Percentiles rank a stretch among this genome's conserved stretches.
Evolutionary conservation across 805 yeast species (phyloP).

Genomic region (Ogataea trehalophila): DNA sequence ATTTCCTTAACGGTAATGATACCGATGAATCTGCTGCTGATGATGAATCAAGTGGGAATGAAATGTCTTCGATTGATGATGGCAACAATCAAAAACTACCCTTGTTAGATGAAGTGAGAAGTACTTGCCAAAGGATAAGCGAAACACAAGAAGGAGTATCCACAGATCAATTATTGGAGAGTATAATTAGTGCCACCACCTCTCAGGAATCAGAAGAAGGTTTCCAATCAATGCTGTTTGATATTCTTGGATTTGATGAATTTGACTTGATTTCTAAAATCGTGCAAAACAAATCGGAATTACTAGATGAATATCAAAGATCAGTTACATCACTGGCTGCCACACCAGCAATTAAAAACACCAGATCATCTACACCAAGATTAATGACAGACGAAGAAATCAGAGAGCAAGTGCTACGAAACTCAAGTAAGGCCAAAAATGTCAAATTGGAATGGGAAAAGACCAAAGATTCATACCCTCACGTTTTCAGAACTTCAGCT

Average conservation of each 20-base stretch:
- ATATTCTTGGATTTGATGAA: conserved; percentile 80
- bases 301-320: conserved; percentile 21
- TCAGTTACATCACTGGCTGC: conserved; percentile 1
- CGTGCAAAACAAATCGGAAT: conserved; percentile 39
- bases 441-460: conserved; percentile 42
- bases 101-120: conserved; percentile 16
- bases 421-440: conserved; percentile 45
- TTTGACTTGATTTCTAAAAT: conserved; percentile 71
- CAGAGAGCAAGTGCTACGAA: conserved; percentile 46
- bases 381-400: conserved; percentile 53
- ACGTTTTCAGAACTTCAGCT: conserved; percentile 69
- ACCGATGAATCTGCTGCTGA: conserved; percentile 15
- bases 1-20: conserved; percentile 1
- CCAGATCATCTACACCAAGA: conserved; percentile 7
- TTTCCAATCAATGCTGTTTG: conserved; percentile 69
- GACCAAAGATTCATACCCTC: conserved; percentile 63
- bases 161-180: conserved; percentile 21
- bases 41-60: conserved; percentile 5
- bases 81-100: conserved; percentile 2
- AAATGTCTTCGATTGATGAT: conserved; percentile 1
- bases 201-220: conserved; percentile 46
- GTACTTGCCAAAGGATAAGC: conserved; percentile 24
- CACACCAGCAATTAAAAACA: neutral
- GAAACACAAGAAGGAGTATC: conserved; percentile 22
- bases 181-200: conserved; percentile 31